Base-by-base conservation (phyloP, 2,329 filamentous ascomycete species). In the Domatiomyces catenatus region DNA sequence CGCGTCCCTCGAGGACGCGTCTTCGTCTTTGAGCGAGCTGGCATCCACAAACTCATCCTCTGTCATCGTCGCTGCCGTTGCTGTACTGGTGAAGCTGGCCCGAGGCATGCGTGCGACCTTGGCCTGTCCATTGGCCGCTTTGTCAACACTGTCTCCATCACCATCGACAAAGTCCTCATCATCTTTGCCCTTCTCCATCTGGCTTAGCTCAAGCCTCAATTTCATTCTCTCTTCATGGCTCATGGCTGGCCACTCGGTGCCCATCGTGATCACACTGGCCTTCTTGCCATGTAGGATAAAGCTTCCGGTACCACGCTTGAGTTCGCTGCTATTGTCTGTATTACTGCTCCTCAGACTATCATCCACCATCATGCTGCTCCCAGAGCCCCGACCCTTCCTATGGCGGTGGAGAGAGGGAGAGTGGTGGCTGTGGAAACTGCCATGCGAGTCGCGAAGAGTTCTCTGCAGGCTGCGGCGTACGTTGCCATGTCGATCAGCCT, bases 261-360 rank as follows among this genome's bases (percentile, higher is more conserved):
- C 88, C 63, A 98, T 93, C n/a, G 86, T 93, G 58, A 98, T 86
- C 50, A 98, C 86, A 1, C 88, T 94, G 2, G 92, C 92, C 67
- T 98, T 96, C 71, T 96, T 98, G 54, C 92, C 90, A 62, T 98
- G 92, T 3, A 98, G 82, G 3, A 92, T 94, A 65, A 98, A 98
- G 60, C 86, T 94, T 4, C 87, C 87, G 10, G 85, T 80, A 10
- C 84, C 83, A 46, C 92, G 80, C 5, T 84, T 74, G 10, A 98
- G 73, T 8, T 84, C 80, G 58, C 86, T 84, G 39, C 63, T 84
- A 71, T 68, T 76, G 60, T 53, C 51, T n/a, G 58, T 52, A 17
- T 54, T 53, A 56, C 55, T 63, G 52, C 61, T 74, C 67, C 17
- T 73, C 62, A 61, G 65, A 47, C 61, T 70, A 17, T 78, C 77